Percentiles rank a stretch among this genome's conserved stretches.
phyloP scores from a whole-genome alignment of 2,329 filamentous ascomycete genomes.

The Zasmidium cellare region DNA sequence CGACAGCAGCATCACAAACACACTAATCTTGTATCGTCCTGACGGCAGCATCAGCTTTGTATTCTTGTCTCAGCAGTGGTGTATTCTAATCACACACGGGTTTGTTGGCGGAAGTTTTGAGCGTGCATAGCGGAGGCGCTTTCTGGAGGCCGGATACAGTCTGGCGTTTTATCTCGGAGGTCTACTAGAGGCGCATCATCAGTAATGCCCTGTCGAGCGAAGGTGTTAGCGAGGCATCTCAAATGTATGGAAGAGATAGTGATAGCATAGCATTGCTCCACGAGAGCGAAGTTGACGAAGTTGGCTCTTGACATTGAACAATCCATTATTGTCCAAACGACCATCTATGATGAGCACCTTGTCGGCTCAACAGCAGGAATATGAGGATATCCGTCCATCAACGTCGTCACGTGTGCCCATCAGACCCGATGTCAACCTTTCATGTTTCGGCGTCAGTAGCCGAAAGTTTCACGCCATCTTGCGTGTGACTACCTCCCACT shows the following conservation, averaged over 20 bases:
- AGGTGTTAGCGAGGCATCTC: not conserved
- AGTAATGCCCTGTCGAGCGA: constrained; percentile 1
- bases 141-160: not conserved
- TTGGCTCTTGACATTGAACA: too few relatives aligned
- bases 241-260: not conserved
- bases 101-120: not conserved
- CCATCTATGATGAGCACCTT: too few relatives aligned
- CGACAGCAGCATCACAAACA: not conserved
- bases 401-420: too few relatives aligned
- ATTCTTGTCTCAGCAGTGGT: constrained; percentile 6
- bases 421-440: too few relatives aligned
- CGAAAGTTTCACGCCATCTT: not conserved
- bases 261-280: not conserved
- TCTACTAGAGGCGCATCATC: not conserved
- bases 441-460: not conserved
- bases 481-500: not conserved
- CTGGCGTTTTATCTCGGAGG: not conserved
- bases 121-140: constrained; percentile 11
- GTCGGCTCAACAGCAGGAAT: too few relatives aligned
- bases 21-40: constrained; percentile 2
- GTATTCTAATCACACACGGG: not conserved
- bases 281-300: not conserved
- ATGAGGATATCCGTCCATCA: too few relatives aligned
- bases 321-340: too few relatives aligned
- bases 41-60: not conserved